phyloP scores from a whole-genome alignment of 768 basidiomycete genomes.

The Boletus reticulatus region DNA sequence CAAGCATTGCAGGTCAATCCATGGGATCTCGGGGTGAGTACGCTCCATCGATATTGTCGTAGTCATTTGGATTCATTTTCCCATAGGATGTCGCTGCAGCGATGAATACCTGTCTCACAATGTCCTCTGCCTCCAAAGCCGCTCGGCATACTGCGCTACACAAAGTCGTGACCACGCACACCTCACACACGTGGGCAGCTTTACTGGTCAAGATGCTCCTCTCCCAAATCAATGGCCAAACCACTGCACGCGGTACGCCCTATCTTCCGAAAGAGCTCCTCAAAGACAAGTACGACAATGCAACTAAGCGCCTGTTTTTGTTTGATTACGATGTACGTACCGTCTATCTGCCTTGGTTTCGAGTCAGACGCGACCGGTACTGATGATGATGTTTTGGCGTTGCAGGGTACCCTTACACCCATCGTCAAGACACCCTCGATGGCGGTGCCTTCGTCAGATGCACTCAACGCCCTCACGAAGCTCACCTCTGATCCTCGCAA shows the following conservation, averaged over 20 bases:
- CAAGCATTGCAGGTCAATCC: constrained; percentile 92
- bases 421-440: constrained; percentile 93
- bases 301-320: constrained; percentile 84
- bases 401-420: constrained; percentile 89
- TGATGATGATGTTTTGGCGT: not conserved
- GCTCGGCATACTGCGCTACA: constrained; percentile 73
- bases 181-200: constrained; percentile 93
- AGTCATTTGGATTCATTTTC: not conserved
- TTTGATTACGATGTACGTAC: constrained; percentile 91
- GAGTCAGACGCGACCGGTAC: not conserved
- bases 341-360: not conserved
- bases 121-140: constrained; percentile 75
- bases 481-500: constrained; percentile 83
- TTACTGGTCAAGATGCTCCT: constrained; percentile 87
- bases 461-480: constrained; percentile 69
- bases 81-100: constrained; percentile 82
- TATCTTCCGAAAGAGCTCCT: constrained; percentile 67
- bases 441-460: constrained; percentile 74
- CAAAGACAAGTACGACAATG: constrained; percentile 56
- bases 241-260: constrained; percentile 81
- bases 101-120: constrained; percentile 83
- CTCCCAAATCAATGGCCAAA: constrained; percentile 73
- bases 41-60: not conserved
- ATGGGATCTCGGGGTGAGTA: constrained; percentile 84
- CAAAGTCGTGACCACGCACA: constrained; percentile 87